Evolutionary conservation across 345 rosid genomes (phyloP), one percentile per base, ranked within the genome.

Genomic region (Balakata baccata): DNA sequence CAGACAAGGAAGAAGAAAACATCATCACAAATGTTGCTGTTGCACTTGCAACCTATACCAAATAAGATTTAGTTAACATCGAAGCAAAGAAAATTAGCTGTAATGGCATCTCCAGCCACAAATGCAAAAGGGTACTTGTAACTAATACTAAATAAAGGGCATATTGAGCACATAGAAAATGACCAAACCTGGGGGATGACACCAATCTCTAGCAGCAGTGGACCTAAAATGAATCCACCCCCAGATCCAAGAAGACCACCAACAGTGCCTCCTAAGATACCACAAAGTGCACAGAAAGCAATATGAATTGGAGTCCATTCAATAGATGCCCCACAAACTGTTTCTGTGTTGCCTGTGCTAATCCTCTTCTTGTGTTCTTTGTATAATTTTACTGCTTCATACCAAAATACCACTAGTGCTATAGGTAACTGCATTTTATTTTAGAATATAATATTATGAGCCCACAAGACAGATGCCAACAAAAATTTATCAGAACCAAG

Each of bases 11-110:
- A 23, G 99, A 92, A 7, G 99, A 95, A 80, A 88, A 95, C 94
- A 92, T 87, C 99, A 95, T 95, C 72, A 95, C 98, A 71, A 95
- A 95, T 2, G 99, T 95, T 3, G 98, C 95, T 62, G 99, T 95
- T 8, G 98, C 98, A 52, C 99, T 95, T 23, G 99, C 96, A 23
- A 92, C 99, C 97, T 93, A 83, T 64, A 49, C 18, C 22, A 29
- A 4, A 39, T 1, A 7, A 63, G 14, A 16, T 60, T 13, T 38
- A 18, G 13, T 14, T 18, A 14, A 7, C 57, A 17, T 53, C 3
- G 9, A 53, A 53, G 22, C 6, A 53, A 18, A 53, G 22, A 53
- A 16, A 18, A 14, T 53, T 53, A 53, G 47, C 57, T 53, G 2
- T 6, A 53, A 17, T 53, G 1, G 10, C 47, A 43, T 43, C 47